Evolutionary conservation across 2,329 filamentous ascomycete genomes (phyloP).

Genomic region (Cytospora leucostoma): DNA sequence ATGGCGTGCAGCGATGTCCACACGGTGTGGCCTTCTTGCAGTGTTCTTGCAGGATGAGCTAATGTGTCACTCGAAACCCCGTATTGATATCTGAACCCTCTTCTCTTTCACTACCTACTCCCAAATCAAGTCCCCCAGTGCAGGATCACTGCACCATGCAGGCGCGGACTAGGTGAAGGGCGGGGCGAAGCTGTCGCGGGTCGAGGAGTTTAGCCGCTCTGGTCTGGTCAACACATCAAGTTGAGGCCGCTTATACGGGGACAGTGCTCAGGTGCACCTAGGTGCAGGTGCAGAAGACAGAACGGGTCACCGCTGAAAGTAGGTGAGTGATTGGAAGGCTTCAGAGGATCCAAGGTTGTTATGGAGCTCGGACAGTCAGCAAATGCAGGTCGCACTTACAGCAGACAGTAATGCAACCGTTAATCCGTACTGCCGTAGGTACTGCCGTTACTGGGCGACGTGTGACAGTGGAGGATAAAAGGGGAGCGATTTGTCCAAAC

Average conservation of each 20-base stretch:
- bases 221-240: conserved; percentile 30
- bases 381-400: conserved; percentile 26
- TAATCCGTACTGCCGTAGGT: background rate
- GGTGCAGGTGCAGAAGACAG: conserved; percentile 5
- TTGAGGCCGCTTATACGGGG: conserved; percentile 21
- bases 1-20: conserved; percentile 43
- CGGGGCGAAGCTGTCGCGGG: conserved; percentile 21
- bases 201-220: conserved; percentile 24
- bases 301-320: conserved; percentile 4
- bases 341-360: background rate
- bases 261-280: conserved; percentile 14
- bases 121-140: conserved; percentile 24
- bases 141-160: conserved; percentile 27
- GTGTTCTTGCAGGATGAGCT: conserved; percentile 26
- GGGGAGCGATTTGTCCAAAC: background rate
- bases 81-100: conserved; percentile 7
- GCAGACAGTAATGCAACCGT: conserved; percentile 13
- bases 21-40: conserved; percentile 26
- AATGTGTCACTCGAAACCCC: conserved; percentile 27
- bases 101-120: conserved; percentile 13
- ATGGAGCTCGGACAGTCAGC: conserved; percentile 16
- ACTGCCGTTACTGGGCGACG: conserved; percentile 8
- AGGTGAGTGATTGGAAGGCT: conserved; percentile 22
- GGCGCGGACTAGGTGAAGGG: conserved; percentile 17
- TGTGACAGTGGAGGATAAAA: conserved; percentile 12